Base-by-base conservation (phyloP, 2,329 filamentous ascomycete species). In the Diaporthe vaccinii region DNA sequence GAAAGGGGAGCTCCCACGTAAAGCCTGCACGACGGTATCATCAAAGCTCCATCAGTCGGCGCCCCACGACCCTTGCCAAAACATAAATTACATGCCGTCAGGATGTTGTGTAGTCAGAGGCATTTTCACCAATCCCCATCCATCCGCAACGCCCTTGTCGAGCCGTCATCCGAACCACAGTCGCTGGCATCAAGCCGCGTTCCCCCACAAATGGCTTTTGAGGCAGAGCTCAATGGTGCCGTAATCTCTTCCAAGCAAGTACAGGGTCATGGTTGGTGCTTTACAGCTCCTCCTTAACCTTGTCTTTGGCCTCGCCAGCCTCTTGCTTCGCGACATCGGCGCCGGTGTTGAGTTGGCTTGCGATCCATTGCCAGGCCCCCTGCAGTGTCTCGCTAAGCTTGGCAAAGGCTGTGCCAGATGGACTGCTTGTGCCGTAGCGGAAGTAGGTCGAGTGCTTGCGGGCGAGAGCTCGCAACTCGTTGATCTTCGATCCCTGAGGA, bases 361-460 rank as follows among this genome's bases (percentile, higher is more conserved):
- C 76, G 73, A 89, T 82, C 90, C 89, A 91, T 76, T 88, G 85
- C 84, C 87, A 88, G 36, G 85, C 84, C 34, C 84, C 84, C 78
- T 85, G 83, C 76, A 88, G 83, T 67, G 82, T 84, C 77, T 89
- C 89, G 75, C 84, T 84, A 74, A 94, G 79, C 83, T 93, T 93
- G 81, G 91, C 92, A 77, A 91, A 89, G 65, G 95, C 84, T 9
- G 93, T 94, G 70, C 87, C 91, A 69, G 89, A 85, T 20, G 94
- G 93, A 39, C 89, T 89, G 12, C 88, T 90, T 7, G 93, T 94
- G 71, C 94, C 94, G 80, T 96, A 94, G 80, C 89, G 90, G 87
- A 95, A 96, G 83, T 93, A 95, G 31, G 92, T 94, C 31, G 91
- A 89, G 79, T 95, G 93, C 82, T 92, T 92, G 78, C 93, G 91